Evolutionary conservation across 441 rosid genomes (phyloP), one percentile per base, ranked within the genome.

Genomic region (Kokia cookei): DNA sequence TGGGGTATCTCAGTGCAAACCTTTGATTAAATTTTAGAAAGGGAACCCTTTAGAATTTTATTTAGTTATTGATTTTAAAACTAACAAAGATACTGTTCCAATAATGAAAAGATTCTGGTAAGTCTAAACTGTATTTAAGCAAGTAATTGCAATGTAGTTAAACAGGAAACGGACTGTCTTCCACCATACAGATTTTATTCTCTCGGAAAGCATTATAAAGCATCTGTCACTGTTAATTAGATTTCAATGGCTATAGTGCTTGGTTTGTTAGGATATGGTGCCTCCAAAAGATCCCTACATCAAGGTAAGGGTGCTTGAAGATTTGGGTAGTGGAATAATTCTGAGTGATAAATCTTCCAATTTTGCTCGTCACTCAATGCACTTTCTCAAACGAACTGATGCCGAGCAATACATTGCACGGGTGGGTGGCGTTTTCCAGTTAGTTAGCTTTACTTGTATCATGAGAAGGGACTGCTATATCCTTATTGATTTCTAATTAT

Each of bases 271-370:
- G 98, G 99, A 93, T 80, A 93, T 89, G 97, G 99, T 93, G 79
- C 98, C 99, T 11, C 96, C 99, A 7, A 94, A 93, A 77, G 99
- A 94, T 80, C 97, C 99, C 53, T 94, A 90, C 85, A 86, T 93
- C 65, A 89, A 93, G 82, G 96, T 93, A 73, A 88, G 98, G 76
- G 92, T 93, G 45, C 83, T 93, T 37, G 94, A 88, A 61, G 92
- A 91, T 77, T 85, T 95, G 42, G 99, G 92, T 65, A 84, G 86
- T 35, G 97, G 89, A 66, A 85, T 90, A 73, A 77, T 93, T 60
- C 80, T 91, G 29, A 85, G 90, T 59, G 95, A 90, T 63, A 84
- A 90, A 76, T 82, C 89, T 37, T 91, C 96, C 67, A 91, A 91
- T 86, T 93, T 95, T 57, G 80, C 94, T 8, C 83, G 84, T 71